Percentiles rank a stretch among this genome's conserved stretches.
These are phyloP conservation scores for Xylariaceae sp. DNA, from an alignment of 2,329 filamentous ascomycete genomes.

Conservation along the genomic window DNA sequence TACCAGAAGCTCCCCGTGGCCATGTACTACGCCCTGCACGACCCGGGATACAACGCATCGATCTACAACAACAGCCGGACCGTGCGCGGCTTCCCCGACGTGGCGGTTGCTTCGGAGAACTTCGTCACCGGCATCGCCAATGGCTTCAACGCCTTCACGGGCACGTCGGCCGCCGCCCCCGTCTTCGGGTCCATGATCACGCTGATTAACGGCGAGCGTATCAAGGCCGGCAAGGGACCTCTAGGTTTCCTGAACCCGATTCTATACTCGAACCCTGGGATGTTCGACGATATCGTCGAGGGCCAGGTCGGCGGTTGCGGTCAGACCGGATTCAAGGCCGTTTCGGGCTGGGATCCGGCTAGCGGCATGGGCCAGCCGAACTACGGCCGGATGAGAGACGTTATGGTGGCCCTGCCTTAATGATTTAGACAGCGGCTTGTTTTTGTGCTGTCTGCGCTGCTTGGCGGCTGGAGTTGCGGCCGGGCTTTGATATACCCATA, in stretches of 20 bases:
- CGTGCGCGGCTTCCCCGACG: slow-evolving; percentile 30
- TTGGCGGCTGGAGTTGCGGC: no score
- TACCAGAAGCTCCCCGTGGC: slow-evolving; percentile 26
- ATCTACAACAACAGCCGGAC: slow-evolving; percentile 11
- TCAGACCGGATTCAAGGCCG: slow-evolving; percentile 10
- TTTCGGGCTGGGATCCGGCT: slow-evolving; percentile 14
- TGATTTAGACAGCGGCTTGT: not conserved
- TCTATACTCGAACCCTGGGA: slow-evolving; percentile 18
- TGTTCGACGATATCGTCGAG: slow-evolving; percentile 17
- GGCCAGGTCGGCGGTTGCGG: slow-evolving; percentile 16
- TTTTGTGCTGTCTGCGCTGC: no score
- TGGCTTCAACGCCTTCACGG: slow-evolving; percentile 20
- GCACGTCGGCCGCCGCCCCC: slow-evolving; percentile 24
- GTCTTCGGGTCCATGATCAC: slow-evolving; percentile 16
- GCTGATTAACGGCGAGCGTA: slow-evolving; percentile 16
- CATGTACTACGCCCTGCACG: slow-evolving; percentile 24
- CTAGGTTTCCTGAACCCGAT: slow-evolving; percentile 18
- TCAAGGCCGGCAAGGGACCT: slow-evolving; percentile 16
- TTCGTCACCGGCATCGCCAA: slow-evolving; percentile 23
- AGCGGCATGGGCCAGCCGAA: slow-evolving; percentile 15
- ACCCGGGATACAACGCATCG: slow-evolving; percentile 26
- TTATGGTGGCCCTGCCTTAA: slow-evolving; percentile 6
- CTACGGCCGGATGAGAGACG: not conserved
- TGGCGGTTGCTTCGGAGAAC: slow-evolving; percentile 27
- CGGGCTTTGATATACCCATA: no score